Percentiles rank a stretch among this genome's conserved stretches.
These are phyloP conservation scores for Protomyces gravidus DNA, from an alignment of 1,139 yeast genomes.

Conservation along the genomic window DNA sequence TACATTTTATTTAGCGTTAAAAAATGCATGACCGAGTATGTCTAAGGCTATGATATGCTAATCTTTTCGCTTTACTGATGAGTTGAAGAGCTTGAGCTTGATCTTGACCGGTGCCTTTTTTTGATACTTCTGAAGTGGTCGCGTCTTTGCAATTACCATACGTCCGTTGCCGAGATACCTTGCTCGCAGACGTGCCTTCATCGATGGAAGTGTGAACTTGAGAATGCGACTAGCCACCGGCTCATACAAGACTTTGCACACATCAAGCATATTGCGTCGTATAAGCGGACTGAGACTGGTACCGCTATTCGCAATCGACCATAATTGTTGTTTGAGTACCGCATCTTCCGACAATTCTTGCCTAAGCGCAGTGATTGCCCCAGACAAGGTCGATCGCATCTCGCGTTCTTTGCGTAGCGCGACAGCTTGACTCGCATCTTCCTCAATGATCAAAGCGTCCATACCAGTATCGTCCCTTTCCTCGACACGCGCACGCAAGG, in stretches of 20 bases:
- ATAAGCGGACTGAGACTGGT: conserved; percentile 57
- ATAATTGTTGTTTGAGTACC: conserved; percentile 57
- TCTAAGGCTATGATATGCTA: neutral
- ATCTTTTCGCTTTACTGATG: neutral
- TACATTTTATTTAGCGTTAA: neutral
- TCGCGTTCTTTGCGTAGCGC: conserved; percentile 43
- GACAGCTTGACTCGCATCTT: conserved; percentile 42
- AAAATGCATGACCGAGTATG: neutral
- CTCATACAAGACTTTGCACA: conserved; percentile 61
- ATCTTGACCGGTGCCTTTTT: conserved; percentile 21
- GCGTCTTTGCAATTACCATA: conserved; percentile 38
- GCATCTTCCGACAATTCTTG: conserved; percentile 61
- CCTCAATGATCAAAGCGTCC: conserved; percentile 47
- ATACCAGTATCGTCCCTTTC: conserved; percentile 29
- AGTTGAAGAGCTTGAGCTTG: conserved; percentile 13
- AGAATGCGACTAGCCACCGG: conserved; percentile 62
- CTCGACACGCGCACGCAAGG: conserved; percentile 52
- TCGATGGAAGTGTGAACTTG: conserved; percentile 61
- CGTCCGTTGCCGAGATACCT: conserved; percentile 47
- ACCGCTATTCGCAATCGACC: conserved; percentile 60
- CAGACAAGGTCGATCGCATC: conserved; percentile 51
- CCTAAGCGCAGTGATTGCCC: conserved; percentile 64
- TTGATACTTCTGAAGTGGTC: conserved; percentile 15
- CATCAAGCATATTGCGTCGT: conserved; percentile 59
- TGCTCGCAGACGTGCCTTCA: conserved; percentile 43